Base-by-base conservation (phyloP, 257 asterid species). In the Primulina huaijiensis region DNA sequence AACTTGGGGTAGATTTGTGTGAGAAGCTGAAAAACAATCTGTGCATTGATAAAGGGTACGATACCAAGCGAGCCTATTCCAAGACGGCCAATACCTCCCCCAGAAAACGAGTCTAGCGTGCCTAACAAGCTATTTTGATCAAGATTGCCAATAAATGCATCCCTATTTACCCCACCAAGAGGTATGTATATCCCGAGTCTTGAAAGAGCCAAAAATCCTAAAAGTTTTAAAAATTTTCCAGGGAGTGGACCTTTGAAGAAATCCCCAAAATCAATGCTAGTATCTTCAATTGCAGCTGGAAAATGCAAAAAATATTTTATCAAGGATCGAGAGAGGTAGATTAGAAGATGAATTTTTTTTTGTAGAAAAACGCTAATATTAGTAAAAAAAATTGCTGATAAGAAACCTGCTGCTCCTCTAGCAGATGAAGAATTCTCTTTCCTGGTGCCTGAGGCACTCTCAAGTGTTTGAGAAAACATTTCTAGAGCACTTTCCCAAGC, bases 171-270 rank as follows among this genome's bases (percentile, higher is more conserved):
- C 65, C 99, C 99, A 64, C 99, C 96, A 63, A 93, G 99, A 33
- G 99, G 99, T 70, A 93, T 72, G 79, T 93, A 93, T 77, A 93
- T 89, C 64, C 99, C 97, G 14, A 90, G 90, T 33, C 99, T 86
- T 10, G 99, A 93, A 65, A 93, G 80, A 56, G 96, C 99, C 77
- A 93, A 76, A 79, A 53, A 85, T 16, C 99, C 97, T 76, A 93
- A 78, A 62, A 93, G 99, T 83, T 87, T 93, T 78, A 93, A 92
- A 79, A 90, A 93, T 72, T 93, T 93, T 70, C 97, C 99, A 0
- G 97, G 97, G 72, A 93, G 85, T 3, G 99, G 97, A 53, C 99
- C 97, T 77, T 90, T 93, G 92, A 93, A 93, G 85, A 93, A 93
- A 82, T 93, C 99, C 6, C 97, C 97, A 59, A 93, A 62, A 72